phyloP scores from a whole-genome alignment of 2,329 filamentous ascomycete species.

The Pseudocercospora cruenta region DNA sequence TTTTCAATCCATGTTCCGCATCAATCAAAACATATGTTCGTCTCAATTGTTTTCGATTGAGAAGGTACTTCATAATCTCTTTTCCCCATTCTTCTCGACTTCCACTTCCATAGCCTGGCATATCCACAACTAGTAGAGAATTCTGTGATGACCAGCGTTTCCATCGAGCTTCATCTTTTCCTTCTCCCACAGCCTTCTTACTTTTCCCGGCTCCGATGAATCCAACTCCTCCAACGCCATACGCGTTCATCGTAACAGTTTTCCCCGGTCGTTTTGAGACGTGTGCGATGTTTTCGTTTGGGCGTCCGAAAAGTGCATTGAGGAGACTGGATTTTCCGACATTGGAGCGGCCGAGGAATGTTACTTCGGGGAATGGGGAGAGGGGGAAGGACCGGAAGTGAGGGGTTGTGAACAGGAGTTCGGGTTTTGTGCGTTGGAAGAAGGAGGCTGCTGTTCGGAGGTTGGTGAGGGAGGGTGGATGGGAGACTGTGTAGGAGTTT shows the following conservation, averaged over 20 bases:
- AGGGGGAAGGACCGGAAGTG: constrained; percentile 64
- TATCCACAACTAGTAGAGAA: constrained; percentile 66
- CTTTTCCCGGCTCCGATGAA: constrained; percentile 21
- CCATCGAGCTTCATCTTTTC: constrained; percentile 36
- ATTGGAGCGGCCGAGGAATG: constrained; percentile 71
- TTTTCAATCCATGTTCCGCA: constrained; percentile 64
- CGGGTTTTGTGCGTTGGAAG: constrained; percentile 53
- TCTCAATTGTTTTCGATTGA: constrained; percentile 64
- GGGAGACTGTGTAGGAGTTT: constrained; percentile 38
- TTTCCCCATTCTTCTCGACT: constrained; percentile 65
- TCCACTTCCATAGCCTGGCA: constrained; percentile 71
- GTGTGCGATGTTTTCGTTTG: constrained; percentile 50
- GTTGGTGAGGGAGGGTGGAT: constrained; percentile 41
- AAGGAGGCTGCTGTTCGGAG: constrained; percentile 47
- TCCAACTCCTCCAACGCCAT: constrained; percentile 55
- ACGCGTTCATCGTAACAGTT: constrained; percentile 69
- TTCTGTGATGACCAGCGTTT: constrained; percentile 41
- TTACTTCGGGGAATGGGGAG: constrained; percentile 61
- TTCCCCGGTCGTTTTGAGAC: constrained; percentile 64
- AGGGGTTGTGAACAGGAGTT: constrained; percentile 63
- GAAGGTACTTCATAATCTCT: constrained; percentile 71
- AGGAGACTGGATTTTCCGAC: constrained; percentile 70
- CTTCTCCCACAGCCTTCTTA: constrained; percentile 15
- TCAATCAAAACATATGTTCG: constrained; percentile 69
- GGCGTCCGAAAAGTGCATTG: constrained; percentile 62